Evolutionary conservation across 495 filamentous ascomycete genomes (phyloP), one percentile per base, ranked within the genome.

Genomic region (Penicillium antarcticum): DNA sequence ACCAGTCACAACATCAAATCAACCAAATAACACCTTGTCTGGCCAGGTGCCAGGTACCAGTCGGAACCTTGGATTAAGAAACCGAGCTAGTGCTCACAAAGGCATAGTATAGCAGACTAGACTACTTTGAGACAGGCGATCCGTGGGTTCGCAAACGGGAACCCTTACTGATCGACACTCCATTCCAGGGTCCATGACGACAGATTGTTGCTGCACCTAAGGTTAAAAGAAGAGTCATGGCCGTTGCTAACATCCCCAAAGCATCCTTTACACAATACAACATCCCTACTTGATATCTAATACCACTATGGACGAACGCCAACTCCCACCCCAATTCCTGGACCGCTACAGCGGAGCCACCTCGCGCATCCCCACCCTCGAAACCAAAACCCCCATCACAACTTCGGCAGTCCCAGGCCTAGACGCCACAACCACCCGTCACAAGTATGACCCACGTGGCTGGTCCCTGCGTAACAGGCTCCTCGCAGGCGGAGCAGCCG

Each of bases 401-500:
- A 57, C 44, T 2, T 36, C 43, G 11, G 46, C 48, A 12, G 21
- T 45, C 10, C 36, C 37, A 34, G 11, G 19, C 26, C 32, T 29
- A 33, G 21, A 47, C 49, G 13, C 45, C 45, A 24, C 35, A 48
- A 11, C 37, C 42, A 11, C 45, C 19, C 2, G 19, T 24, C 16
- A 12, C 47, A 10, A 76, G 76, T 81, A 75, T 55, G 67, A 84
- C 34, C 72, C 77, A 4, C 73, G 64, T n/a, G 67, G 64, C 19
- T 81, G 80, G 79, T 70, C 70, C 9, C 65, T 70, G 55, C 72
- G 70, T 46, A 72, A 62, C 17, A 78, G 71, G 66, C 51, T 76
- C 16, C 63, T 77, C 23, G 60, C 62, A 13, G 64, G 38, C 1
- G 45, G 56, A 17, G 63, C 53, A 3, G 54, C 66, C 1, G 47